Evolutionary conservation across 306 rosid species (phyloP).

Genomic region (Trifolium dubium): DNA sequence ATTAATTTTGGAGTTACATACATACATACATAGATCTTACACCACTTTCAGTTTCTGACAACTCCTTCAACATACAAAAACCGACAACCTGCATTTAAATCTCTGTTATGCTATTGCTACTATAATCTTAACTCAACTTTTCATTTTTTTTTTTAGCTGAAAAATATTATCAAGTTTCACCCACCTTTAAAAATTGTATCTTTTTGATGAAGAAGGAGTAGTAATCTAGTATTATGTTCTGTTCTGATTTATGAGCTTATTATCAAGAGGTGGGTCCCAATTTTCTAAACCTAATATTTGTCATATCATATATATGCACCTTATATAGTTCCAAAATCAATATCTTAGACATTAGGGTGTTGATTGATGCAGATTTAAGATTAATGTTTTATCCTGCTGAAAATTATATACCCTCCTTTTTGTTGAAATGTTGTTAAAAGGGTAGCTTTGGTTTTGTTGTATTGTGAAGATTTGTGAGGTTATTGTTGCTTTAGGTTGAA

Average conservation of each 20-base stretch:
- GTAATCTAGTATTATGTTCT: neutral
- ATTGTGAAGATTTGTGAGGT: constrained; percentile 43
- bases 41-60: constrained; percentile 34
- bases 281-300: constrained; percentile 38
- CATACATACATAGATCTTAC: constrained; percentile 52
- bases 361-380: constrained; percentile 43
- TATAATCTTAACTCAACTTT: too few relatives aligned
- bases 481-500: constrained; percentile 43
- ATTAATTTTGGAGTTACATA: constrained; percentile 27
- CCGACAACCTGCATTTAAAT: constrained; percentile 42
- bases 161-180: constrained; percentile 38
- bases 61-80: neutral
- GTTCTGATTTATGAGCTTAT: constrained; percentile 29
- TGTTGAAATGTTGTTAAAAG: constrained; percentile 37
- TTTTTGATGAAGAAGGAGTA: constrained; percentile 36
- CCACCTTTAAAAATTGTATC: constrained; percentile 48
- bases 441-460: constrained; percentile 46
- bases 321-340: constrained; percentile 47
- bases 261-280: constrained; percentile 48
- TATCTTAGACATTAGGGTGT: constrained; percentile 42
- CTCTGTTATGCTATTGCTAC: neutral
- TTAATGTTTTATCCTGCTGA: constrained; percentile 47
- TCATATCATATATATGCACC: constrained; percentile 42
- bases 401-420: constrained; percentile 34
- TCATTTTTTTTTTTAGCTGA: neutral